Conservation (phyloP, 2,329 filamentous ascomycete species). For the Drechslerella dactyloides region DNA sequence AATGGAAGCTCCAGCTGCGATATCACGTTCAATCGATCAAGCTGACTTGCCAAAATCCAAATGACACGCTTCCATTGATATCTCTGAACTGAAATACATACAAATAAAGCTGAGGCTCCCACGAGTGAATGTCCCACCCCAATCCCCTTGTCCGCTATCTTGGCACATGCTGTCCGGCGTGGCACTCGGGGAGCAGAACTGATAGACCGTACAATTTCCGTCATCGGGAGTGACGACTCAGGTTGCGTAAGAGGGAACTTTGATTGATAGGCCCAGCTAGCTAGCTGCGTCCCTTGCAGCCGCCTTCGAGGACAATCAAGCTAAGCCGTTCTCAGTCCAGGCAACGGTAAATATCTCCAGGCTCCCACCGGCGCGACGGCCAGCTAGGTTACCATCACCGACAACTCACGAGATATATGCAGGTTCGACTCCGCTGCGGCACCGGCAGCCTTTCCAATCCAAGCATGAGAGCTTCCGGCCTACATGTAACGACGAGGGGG, state of each 20-base stretch:
- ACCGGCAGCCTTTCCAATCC: constrained; percentile 10
- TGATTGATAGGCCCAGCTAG: constrained; percentile 28
- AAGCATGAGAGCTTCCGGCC: constrained; percentile 28
- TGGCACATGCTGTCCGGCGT: constrained; percentile 6
- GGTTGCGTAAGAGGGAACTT: constrained; percentile 23
- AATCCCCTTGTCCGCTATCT: constrained; percentile 4
- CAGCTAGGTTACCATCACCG: constrained; percentile 35
- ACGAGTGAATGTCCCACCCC: constrained; percentile 22
- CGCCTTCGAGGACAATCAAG: constrained; percentile 8
- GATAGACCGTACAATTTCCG: constrained; percentile 2
- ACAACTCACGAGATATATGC: constrained; percentile 24
- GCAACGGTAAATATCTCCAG: constrained; percentile 50
- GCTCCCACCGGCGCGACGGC: constrained; percentile 41
- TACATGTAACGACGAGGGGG: constrained; percentile 37
- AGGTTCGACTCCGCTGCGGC: constrained; percentile 10
- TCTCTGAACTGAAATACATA: not conserved
- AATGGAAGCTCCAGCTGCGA: no score
- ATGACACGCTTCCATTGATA: constrained; percentile 19
- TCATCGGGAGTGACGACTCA: constrained; percentile 1
- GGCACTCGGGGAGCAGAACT: not conserved
- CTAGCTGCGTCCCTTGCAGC: constrained; percentile 30
- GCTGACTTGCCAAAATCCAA: not conserved
- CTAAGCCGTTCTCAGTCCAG: constrained; percentile 42
- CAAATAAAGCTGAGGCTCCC: constrained; percentile 22
- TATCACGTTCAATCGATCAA: constrained; percentile 3